Conservation (phyloP, 106 monocot species). For the Allium cepa region DNA sequence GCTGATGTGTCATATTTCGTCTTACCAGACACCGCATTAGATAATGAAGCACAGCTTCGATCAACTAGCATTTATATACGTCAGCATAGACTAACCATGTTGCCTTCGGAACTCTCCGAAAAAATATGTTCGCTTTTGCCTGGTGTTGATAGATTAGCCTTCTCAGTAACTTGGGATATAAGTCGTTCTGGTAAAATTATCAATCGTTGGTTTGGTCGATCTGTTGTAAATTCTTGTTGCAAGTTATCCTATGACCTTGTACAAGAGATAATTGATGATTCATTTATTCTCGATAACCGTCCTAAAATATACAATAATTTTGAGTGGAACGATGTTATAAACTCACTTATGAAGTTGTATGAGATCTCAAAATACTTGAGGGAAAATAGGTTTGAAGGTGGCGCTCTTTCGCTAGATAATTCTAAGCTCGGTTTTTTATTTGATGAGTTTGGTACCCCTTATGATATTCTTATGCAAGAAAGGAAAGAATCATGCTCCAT, state of each 20-base stretch:
- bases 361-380: conserved; percentile 54
- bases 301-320: conserved; percentile 40
- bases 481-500: conserved; percentile 56
- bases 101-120: conserved; percentile 67
- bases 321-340: conserved; percentile 43
- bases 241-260: conserved; percentile 87
- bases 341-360: conserved; percentile 49
- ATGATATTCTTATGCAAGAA: conserved; percentile 39
- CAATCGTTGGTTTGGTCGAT: conserved; percentile 76
- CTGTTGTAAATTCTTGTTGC: conserved; percentile 76
- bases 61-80: conserved; percentile 85
- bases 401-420: conserved; percentile 69
- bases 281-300: conserved; percentile 8
- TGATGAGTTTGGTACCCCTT: conserved; percentile 76
- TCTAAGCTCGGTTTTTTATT: conserved; percentile 64
- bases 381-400: conserved; percentile 63
- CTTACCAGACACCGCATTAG: conserved; percentile 63
- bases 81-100: conserved; percentile 59
- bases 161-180: conserved; percentile 85
- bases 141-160: conserved; percentile 61
- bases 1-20: conserved; percentile 90
- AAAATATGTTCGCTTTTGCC: conserved; percentile 62
- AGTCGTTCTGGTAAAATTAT: conserved; percentile 49
- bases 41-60: conserved; percentile 63
- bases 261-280: conserved; percentile 60